phyloP scores from a whole-genome alignment of 176 grass and related monocot genomes.

The Rhynchospora breviuscula region DNA sequence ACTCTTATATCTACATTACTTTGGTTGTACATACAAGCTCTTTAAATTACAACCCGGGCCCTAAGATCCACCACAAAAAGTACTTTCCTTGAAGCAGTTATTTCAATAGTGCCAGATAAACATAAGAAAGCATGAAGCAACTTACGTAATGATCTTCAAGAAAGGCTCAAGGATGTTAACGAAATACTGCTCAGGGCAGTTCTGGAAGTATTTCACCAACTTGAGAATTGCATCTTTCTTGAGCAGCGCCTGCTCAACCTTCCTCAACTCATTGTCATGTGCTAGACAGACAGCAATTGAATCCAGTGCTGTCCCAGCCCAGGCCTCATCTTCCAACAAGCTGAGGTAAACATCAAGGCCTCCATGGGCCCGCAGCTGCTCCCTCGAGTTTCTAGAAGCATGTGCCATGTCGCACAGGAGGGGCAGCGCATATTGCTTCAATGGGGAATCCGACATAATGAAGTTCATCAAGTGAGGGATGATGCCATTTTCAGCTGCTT shows the following conservation, averaged over 20 bases:
- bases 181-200: constrained; percentile 93
- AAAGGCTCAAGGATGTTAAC: constrained; percentile 86
- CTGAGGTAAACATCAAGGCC: constrained; percentile 89
- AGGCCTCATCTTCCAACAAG: constrained; percentile 82
- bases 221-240: constrained; percentile 86
- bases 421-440: constrained; percentile 88
- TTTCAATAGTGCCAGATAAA: not conserved
- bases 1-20: not conserved
- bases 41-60: not conserved
- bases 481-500: constrained; percentile 97
- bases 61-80: not conserved
- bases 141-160: constrained; percentile 99
- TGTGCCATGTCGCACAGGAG: constrained; percentile 98
- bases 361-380: constrained; percentile 91
- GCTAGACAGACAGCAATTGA: constrained; percentile 94
- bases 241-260: constrained; percentile 86
- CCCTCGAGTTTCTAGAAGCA: constrained; percentile 91
- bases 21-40: not conserved
- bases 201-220: constrained; percentile 87
- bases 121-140: not conserved
- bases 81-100: not conserved
- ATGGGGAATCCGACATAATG: constrained; percentile 90
- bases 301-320: constrained; percentile 79
- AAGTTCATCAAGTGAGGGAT: constrained; percentile 99
- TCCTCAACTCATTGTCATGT: constrained; percentile 87